phyloP scores from a whole-genome alignment of 257 asterid genomes.

The Osmanthus fragrans region DNA sequence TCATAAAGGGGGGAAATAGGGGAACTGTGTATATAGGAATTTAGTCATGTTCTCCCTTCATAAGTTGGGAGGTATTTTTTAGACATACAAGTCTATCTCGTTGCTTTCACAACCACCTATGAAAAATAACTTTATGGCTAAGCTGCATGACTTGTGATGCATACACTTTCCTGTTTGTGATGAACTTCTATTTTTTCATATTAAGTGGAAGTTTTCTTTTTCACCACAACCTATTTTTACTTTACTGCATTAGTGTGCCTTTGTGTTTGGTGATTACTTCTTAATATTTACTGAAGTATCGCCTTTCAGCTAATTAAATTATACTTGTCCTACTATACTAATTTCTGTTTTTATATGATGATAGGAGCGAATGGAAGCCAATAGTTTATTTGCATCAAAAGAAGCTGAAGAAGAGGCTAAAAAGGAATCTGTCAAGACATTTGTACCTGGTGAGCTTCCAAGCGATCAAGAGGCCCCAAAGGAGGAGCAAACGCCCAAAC shows the following conservation, averaged over 20 bases:
- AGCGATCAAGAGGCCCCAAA: conserved; percentile 51
- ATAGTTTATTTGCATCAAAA: conserved; percentile 67
- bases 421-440: conserved; percentile 74
- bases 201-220: not conserved
- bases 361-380: conserved; percentile 95
- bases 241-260: conserved; percentile 1
- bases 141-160: not conserved
- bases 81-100: not conserved
- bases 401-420: conserved; percentile 95
- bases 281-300: conserved; percentile 6
- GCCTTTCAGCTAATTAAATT: not conserved
- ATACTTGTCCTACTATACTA: not conserved
- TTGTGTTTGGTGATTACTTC: conserved; percentile 1
- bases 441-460: conserved; percentile 74
- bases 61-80: not conserved
- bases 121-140: too few relatives aligned
- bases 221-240: conserved; percentile 4
- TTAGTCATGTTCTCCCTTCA: not conserved
- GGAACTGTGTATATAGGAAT: too few relatives aligned
- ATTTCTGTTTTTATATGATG: conserved; percentile 20
- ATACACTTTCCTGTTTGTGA: not conserved
- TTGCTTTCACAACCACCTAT: not conserved
- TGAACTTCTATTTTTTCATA: not conserved
- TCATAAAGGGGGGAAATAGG: not conserved
- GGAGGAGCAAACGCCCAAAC: conserved; percentile 71